Evolutionary conservation across 2,329 filamentous ascomycete genomes (phyloP).

Genomic region (Aotearoamyces nothofagi): DNA sequence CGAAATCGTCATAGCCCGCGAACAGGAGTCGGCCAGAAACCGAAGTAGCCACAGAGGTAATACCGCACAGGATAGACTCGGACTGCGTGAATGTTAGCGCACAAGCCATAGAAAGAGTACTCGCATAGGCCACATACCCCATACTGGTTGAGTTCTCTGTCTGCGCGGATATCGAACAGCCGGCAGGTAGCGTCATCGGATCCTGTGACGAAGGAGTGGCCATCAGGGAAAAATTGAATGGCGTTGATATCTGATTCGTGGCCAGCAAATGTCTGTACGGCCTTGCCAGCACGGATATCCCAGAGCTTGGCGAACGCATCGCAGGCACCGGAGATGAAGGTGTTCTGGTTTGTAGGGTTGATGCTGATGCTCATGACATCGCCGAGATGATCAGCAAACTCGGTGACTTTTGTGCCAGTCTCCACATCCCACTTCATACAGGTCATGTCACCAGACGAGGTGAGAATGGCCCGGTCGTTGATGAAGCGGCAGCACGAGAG

Average conservation of each 20-base stretch:
- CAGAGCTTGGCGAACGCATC: slow-evolving; percentile 97
- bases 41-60: slow-evolving; percentile 95
- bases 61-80: slow-evolving; percentile 92
- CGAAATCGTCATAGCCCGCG: slow-evolving; percentile 96
- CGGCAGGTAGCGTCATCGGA: slow-evolving; percentile 96
- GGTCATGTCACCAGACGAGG: slow-evolving; percentile 97
- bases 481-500: slow-evolving; percentile 98
- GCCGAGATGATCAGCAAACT: slow-evolving; percentile 95
- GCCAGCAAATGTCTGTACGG: slow-evolving; percentile 94
- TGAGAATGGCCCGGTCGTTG: slow-evolving; percentile 94
- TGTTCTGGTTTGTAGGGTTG: slow-evolving; percentile 97
- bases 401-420: slow-evolving; percentile 89
- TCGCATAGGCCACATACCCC: slow-evolving; percentile 32
- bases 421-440: slow-evolving; percentile 99
- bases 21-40: slow-evolving; percentile 92
- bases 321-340: slow-evolving; percentile 97
- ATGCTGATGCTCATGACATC: slow-evolving; percentile 99
- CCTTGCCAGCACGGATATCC: slow-evolving; percentile 97
- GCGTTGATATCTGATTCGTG: slow-evolving; percentile 99
- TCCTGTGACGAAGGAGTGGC: slow-evolving; percentile 94
- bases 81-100: slow-evolving; percentile 40
- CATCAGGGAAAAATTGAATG: slow-evolving; percentile 98
- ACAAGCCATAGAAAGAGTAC: slow-evolving; percentile 5
- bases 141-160: slow-evolving; percentile 60
- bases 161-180: slow-evolving; percentile 93